Evolutionary conservation across 306 rosid genomes (phyloP), one percentile per base, ranked within the genome.

Genomic region (Acacia confusa): DNA sequence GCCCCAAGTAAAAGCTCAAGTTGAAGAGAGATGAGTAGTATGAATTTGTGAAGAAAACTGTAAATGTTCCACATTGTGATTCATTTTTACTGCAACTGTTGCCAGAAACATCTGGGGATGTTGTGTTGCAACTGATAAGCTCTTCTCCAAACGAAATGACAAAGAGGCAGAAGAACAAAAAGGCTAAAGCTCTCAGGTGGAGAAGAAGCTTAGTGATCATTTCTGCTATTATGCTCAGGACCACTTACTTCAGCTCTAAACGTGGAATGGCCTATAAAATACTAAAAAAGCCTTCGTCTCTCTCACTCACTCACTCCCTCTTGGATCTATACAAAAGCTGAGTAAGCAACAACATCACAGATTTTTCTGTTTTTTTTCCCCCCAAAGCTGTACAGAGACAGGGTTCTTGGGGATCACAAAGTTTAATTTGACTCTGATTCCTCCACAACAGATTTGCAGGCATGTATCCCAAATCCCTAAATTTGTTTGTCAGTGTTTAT

Each of bases 1-100:
- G 77, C 77, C 93, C 98, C 87, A 95, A 84, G 89, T 85, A 92
- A 63, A 74, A 79, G 82, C 93, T 92, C 38, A 95, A 86, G 77
- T 95, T 95, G 81, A 77, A 87, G 40, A 93, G 93, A 34, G 96
- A 93, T 1, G 97, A 90, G 80, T 82, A 92, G 77, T 85, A 82
- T 53, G 93, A 79, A 81, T 92, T 93, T 1, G 97, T 75, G 63
- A 87, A 84, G 70, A 95, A 84, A 67, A 92, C 86, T 70, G 93
- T 92, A 79, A 87, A 92, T 25, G 99, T 92, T 45, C 36, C 82
- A 73, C 99, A 95, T 70, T 84, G 81, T 74, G 92, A 75, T 19
- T 45, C 85, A 43, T 83, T 89, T 45, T 73, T 76, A 58, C 50
- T 85, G 89, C 97, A 90, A 77, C 27, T 83, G 81, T 84, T 92